Base-by-base conservation (phyloP, 2,329 filamentous ascomycete genomes). In the Trichoderma sp. region DNA sequence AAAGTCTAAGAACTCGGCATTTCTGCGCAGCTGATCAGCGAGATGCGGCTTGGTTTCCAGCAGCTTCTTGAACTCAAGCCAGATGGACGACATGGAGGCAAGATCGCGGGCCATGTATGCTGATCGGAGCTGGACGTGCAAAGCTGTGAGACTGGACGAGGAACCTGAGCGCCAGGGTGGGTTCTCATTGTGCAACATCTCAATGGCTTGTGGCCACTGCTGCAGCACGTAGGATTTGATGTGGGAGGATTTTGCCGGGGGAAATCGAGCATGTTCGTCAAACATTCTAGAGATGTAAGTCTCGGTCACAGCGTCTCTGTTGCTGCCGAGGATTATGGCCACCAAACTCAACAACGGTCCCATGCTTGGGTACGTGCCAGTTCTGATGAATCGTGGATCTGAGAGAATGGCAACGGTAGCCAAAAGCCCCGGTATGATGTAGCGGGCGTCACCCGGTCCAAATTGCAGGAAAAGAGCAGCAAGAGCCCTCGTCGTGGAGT, bases 1-100 rank as follows among this genome's bases (percentile, higher is more conserved):
- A 44, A 73, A 80, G 67, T 81, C 76, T 44, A 81, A 69, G 6
- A 78, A 73, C 17, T 78, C 74, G 1, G 72, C 69, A 28, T 75
- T 72, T 7, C 71, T 65, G n/a, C 70, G 72, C n/a, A 80, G 68
- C 24, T 75, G 71, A 12, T 66, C 48, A 12, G 67, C 67, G 12
- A 78, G 67, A 4, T 64, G 63, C 0, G 71, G 69, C 43, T 71
- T 69, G 4, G 72, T 65, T 14, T 67, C 69, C 21, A 78, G 45
- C 9, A 68, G 66, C 5, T 66, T 48, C 41, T 68, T 70, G 52
- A 80, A 68, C 19, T 75, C 72, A 39, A 74, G 56, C 78, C 78
- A 80, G 51, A 78, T 68, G 26, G 70, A 69, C 9, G 70, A 66
- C 43, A 76, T 65, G 19, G 72, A 75, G 7, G 69, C 72, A 5